Percentiles rank a stretch among this genome's conserved stretches.
Conservation (phyloP, 2,329 filamentous ascomycete species). For the Microcyclospora pomicola region DNA sequence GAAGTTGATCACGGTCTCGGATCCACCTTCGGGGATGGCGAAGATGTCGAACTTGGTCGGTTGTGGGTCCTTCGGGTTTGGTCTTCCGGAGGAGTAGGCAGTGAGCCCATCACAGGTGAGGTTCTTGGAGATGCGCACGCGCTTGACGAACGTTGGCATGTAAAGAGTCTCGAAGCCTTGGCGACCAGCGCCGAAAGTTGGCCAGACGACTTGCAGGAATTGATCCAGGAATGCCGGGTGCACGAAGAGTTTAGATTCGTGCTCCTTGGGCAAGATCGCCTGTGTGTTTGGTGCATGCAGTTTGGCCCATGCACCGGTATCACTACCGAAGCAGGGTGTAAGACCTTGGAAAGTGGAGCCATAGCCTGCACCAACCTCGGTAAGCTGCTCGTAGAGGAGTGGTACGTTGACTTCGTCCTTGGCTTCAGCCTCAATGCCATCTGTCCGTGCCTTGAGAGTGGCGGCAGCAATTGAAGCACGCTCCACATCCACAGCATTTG, state of each 20-base stretch:
- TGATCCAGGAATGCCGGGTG: neutral
- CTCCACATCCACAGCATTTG: neutral
- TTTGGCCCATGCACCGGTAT: neutral
- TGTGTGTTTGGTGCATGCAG: neutral
- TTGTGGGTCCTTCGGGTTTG: neutral
- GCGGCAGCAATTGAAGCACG: neutral
- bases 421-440: neutral
- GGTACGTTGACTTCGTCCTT: neutral
- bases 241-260: neutral
- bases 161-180: neutral
- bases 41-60: neutral
- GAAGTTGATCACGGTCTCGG: neutral
- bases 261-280: neutral
- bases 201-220: neutral
- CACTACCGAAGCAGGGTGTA: neutral
- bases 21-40: neutral
- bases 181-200: neutral
- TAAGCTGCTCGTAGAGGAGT: no score
- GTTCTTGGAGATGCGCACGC: neutral
- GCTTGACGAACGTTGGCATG: neutral
- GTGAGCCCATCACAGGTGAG: neutral
- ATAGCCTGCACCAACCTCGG: neutral
- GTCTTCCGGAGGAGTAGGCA: neutral
- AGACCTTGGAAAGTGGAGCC: neutral
- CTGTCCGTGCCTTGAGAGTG: neutral